Evolutionary conservation across 2,329 filamentous ascomycete genomes (phyloP).

Genomic region (Scedosporium minutisporum): DNA sequence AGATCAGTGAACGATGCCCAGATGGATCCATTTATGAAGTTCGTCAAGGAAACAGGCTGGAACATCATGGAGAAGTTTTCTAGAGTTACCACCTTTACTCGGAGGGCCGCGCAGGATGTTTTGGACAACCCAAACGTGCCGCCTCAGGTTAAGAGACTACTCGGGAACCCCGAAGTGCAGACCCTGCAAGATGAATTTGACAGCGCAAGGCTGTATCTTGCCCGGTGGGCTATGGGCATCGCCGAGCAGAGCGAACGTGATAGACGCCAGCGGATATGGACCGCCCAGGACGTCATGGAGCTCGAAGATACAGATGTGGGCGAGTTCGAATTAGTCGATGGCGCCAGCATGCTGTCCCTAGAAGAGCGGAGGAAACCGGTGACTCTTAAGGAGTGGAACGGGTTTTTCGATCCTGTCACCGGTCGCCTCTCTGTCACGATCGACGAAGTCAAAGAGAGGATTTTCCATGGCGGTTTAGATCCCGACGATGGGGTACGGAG

Average conservation of each 20-base stretch:
- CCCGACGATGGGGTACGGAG: conserved; percentile 86
- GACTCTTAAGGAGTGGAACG: conserved; percentile 79
- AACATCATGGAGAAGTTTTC: conserved; percentile 94
- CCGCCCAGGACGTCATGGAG: conserved; percentile 81
- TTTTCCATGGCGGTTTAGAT: conserved; percentile 90
- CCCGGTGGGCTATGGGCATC: conserved; percentile 97
- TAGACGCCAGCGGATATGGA: conserved; percentile 80
- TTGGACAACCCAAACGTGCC: conserved; percentile 86
- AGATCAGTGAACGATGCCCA: conserved; percentile 45
- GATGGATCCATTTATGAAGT: conserved; percentile 90
- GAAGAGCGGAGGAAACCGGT: conserved; percentile 70
- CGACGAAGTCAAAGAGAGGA: conserved; percentile 92
- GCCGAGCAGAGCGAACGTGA: conserved; percentile 93
- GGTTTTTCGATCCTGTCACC: conserved; percentile 68
- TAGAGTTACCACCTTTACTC: conserved; percentile 92
- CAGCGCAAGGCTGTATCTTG: conserved; percentile 86
- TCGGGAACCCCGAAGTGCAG: conserved; percentile 89
- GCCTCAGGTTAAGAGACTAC: conserved; percentile 72
- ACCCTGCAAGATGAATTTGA: conserved; percentile 96
- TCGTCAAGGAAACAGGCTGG: conserved; percentile 91
- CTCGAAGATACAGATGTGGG: conserved; percentile 92
- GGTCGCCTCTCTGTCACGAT: conserved; percentile 70
- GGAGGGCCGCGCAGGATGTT: conserved; percentile 83
- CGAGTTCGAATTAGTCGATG: conserved; percentile 89
- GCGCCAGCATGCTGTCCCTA: conserved; percentile 61